A percentile compares a stretch with the other conserved stretches of the same genome.
Evolutionary conservation across 2,329 filamentous ascomycete genomes (phyloP).

Genomic region (Epicoccum sorghinum): DNA sequence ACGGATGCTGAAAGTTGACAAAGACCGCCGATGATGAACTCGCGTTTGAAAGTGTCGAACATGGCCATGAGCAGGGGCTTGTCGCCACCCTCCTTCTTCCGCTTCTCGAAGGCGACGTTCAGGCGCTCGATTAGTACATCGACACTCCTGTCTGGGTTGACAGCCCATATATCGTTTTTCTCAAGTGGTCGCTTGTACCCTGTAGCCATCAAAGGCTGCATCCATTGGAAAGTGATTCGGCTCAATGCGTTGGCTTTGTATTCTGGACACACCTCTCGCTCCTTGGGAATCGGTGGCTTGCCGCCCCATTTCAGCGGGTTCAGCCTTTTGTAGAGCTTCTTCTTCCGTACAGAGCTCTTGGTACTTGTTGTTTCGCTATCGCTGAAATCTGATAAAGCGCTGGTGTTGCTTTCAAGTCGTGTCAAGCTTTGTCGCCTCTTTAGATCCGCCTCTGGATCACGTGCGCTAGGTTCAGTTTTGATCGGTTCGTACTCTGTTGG

Average conservation of each 20-base stretch:
- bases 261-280: slow-evolving; percentile 67
- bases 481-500: slow-evolving; percentile 50
- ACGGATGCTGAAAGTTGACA: slow-evolving; percentile 76
- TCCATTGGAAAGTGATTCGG: slow-evolving; percentile 84
- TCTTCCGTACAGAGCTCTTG: slow-evolving; percentile 36
- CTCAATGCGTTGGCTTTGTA: slow-evolving; percentile 76
- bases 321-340: slow-evolving; percentile 66
- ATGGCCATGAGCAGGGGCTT: slow-evolving; percentile 79
- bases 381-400: slow-evolving; percentile 38
- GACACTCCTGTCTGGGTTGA: slow-evolving; percentile 80
- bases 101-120: slow-evolving; percentile 69
- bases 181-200: slow-evolving; percentile 88
- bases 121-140: slow-evolving; percentile 72
- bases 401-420: slow-evolving; percentile 36
- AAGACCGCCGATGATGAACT: slow-evolving; percentile 84
- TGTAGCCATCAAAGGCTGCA: slow-evolving; percentile 79
- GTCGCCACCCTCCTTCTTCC: slow-evolving; percentile 71
- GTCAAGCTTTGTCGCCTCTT: slow-evolving; percentile 26
- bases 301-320: slow-evolving; percentile 57
- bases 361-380: slow-evolving; percentile 37
- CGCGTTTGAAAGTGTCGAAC: slow-evolving; percentile 82
- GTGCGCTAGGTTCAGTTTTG: slow-evolving; percentile 44
- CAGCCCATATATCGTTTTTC: slow-evolving; percentile 82
- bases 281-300: slow-evolving; percentile 62
- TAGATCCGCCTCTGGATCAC: slow-evolving; percentile 11